Evolutionary conservation across 192 early-diverging fungal genomes (phyloP).

Genomic region (Podochytrium sp.): DNA sequence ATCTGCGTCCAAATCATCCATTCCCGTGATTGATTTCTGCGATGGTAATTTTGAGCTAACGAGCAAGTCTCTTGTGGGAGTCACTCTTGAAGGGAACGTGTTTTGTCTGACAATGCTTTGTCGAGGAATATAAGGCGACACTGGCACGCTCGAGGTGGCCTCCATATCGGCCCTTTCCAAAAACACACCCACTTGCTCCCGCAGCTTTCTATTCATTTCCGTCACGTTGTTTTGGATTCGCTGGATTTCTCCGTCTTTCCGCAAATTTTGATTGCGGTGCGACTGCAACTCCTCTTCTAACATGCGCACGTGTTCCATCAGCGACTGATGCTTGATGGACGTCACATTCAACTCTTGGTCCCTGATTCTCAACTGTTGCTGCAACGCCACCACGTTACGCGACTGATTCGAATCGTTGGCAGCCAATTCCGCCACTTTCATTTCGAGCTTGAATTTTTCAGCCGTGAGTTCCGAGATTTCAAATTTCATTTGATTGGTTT

Average conservation of each 20-base stretch:
- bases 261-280: slow-evolving; percentile 28
- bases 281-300: slow-evolving; percentile 44
- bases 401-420: slow-evolving; percentile 33
- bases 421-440: slow-evolving; percentile 43
- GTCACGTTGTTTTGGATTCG: slow-evolving; percentile 39
- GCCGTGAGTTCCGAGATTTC: slow-evolving; percentile 42
- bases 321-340: slow-evolving; percentile 35
- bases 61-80: neutral
- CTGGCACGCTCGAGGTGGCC: neutral
- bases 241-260: slow-evolving; percentile 40
- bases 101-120: neutral
- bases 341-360: slow-evolving; percentile 44
- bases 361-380: slow-evolving; percentile 41
- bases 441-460: slow-evolving; percentile 45
- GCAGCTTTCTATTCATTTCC: slow-evolving; percentile 33
- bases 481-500: slow-evolving; percentile 35
- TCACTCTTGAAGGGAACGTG: neutral
- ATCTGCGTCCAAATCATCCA: slow-evolving; percentile 28
- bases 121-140: neutral
- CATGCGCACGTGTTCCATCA: slow-evolving; percentile 41
- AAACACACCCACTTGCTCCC: slow-evolving; percentile 26
- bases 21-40: slow-evolving; percentile 19
- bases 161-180: slow-evolving; percentile 11
- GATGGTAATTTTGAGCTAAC: neutral
- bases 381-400: slow-evolving; percentile 42